Conservation (phyloP, 1,139 yeast genomes). For the Sugiyamaella japonica region DNA sequence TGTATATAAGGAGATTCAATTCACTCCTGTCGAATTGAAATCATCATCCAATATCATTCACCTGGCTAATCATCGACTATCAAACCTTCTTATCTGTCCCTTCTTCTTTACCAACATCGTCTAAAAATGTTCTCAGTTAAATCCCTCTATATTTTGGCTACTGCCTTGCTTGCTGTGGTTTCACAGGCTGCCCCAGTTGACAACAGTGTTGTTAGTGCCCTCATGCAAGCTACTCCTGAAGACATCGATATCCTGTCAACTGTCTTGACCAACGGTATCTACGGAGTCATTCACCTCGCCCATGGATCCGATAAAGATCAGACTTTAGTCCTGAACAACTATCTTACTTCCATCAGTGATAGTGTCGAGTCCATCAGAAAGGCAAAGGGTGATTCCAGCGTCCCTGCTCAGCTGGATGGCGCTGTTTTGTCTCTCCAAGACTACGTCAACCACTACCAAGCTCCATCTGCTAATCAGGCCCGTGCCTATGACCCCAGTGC, state of each 20-base stretch:
- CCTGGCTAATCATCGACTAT: conserved; percentile 1
- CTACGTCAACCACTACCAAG: conserved; percentile 6
- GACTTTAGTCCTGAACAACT: conserved; percentile 1
- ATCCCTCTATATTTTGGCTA: conserved; percentile 10
- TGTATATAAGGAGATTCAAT: not conserved
- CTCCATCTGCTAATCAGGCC: conserved; percentile 8
- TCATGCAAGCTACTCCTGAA: conserved; percentile 11
- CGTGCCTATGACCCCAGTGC: conserved; percentile 8
- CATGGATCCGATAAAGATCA: conserved; percentile 4
- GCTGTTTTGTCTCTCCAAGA: not conserved
- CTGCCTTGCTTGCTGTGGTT: conserved; percentile 9
- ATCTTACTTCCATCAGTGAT: conserved; percentile 1
- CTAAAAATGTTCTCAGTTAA: conserved; percentile 8
- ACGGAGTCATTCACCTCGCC: conserved; percentile 10
- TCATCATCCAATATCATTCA: not conserved
- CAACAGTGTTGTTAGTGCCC: conserved; percentile 5
- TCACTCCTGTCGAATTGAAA: not conserved
- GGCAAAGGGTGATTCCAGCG: conserved; percentile 8
- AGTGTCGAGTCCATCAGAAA: conserved; percentile 2
- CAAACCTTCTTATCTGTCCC: not conserved
- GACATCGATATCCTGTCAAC: conserved; percentile 4
- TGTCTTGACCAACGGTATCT: conserved; percentile 8
- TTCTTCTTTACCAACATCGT: not conserved
- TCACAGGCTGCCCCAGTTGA: conserved; percentile 12
- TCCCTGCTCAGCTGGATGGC: conserved; percentile 10